Percentiles rank a stretch among this genome's conserved stretches.
Conservation (phyloP, 257 asterid genomes). For the Solanum chmielewskii region DNA sequence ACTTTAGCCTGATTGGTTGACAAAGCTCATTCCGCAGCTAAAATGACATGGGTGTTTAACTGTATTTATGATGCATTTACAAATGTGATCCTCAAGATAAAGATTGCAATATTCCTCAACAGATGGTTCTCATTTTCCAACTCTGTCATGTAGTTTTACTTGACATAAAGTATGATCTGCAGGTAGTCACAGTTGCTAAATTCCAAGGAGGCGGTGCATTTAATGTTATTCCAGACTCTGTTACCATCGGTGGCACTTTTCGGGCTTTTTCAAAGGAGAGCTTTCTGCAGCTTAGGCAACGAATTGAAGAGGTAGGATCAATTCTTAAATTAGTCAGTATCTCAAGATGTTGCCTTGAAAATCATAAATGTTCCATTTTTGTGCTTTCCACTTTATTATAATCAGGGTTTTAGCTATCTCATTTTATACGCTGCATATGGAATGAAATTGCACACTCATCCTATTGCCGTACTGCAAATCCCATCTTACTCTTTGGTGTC, state of each 20-base stretch:
- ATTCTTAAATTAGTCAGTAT: background rate
- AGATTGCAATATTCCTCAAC: background rate
- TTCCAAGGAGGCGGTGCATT: conserved; percentile 91
- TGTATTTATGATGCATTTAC: background rate
- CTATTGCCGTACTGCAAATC: background rate
- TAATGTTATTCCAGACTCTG: conserved; percentile 90
- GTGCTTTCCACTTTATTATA: background rate
- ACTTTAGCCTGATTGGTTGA: background rate
- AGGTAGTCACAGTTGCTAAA: conserved; percentile 84
- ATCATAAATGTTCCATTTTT: background rate
- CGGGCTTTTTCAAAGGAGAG: conserved; percentile 73
- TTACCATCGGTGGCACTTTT: conserved; percentile 87
- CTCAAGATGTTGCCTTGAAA: background rate
- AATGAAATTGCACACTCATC: background rate
- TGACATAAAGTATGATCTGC: background rate
- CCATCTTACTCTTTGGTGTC: background rate
- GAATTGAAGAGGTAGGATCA: conserved; percentile 61
- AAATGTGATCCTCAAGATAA: background rate
- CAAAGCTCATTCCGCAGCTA: background rate
- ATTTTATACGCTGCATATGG: background rate
- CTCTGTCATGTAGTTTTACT: background rate
- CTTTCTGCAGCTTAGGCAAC: conserved; percentile 49
- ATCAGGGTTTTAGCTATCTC: background rate
- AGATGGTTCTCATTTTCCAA: background rate
- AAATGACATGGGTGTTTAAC: background rate